Conservation (phyloP, 1,284 basidiomycete genomes). For the Naganishia sp. region DNA sequence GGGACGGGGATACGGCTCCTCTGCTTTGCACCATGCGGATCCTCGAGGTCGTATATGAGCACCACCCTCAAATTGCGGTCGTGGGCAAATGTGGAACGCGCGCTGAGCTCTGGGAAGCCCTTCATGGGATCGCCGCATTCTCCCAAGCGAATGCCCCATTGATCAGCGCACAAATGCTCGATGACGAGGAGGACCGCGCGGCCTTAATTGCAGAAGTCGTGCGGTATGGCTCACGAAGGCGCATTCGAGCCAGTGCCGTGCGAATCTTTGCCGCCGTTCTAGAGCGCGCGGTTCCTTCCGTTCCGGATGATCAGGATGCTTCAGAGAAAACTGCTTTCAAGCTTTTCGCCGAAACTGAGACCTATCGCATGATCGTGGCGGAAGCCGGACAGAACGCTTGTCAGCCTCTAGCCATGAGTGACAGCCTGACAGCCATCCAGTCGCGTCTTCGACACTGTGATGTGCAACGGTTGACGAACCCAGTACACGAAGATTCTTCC, state of each 20-base stretch:
- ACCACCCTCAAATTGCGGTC: constrained; percentile 19
- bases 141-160: constrained; percentile 10
- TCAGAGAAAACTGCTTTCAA: constrained; percentile 5
- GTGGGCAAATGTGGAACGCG: constrained; percentile 6
- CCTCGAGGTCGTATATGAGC: constrained; percentile 16
- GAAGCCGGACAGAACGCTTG: constrained; percentile 30
- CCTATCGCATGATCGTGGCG: constrained; percentile 4
- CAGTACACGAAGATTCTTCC: constrained; percentile 9
- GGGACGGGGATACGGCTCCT: constrained; percentile 14
- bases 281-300: constrained; percentile 6
- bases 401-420: constrained; percentile 23
- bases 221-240: constrained; percentile 19
- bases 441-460: constrained; percentile 13
- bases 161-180: constrained; percentile 8
- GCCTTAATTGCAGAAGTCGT: constrained; percentile 12
- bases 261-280: constrained; percentile 14
- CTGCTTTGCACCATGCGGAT: constrained; percentile 14
- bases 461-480: constrained; percentile 20
- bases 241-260: constrained; percentile 15
- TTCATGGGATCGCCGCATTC: constrained; percentile 13
- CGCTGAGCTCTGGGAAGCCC: constrained; percentile 20
- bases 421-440: constrained; percentile 10
- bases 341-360: constrained; percentile 7
- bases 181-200: constrained; percentile 10
- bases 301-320: background rate